Base-by-base conservation (phyloP, 768 basidiomycete species). In the Crassisporium funariophilum region DNA sequence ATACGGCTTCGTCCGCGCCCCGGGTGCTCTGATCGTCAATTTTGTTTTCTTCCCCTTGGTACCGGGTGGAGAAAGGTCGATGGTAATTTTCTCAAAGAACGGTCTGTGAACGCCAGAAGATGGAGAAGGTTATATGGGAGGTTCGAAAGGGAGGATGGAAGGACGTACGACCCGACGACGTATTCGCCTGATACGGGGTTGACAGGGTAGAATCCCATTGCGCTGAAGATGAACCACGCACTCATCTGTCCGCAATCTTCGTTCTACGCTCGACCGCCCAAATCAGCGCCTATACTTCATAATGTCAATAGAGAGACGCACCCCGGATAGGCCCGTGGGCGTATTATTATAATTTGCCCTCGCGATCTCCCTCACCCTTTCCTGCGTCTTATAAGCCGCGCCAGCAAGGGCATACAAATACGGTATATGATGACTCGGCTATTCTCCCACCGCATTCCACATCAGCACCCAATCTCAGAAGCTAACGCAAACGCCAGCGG, bases 221-320 rank as follows among this genome's bases (percentile, higher is more conserved):
- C 81, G 40, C 81, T 84, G 68, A 90, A 91, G 11, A 91, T 75
- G 55, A 84, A 91, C 90, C 90, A 92, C 0, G 89, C 86, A 56
- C 86, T 88, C 90, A 92, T 92, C 61, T 93, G 90, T 1, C 90
- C 89, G 53, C 89, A 91, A 59, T 93, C 90, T 61, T 93, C 90
- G 55, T 92, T 93, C 85, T 90, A 49, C 19, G 44, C 8, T 21
- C 13, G 23, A n/a, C 11, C 12, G 35, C 16, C 31, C 37, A 21
- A 5, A 2, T 22, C 5, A 41, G 35, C 17, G 25, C 2, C 42
- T 16, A 42, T 15, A 12, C 21, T n/a, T n/a, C n/a, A n/a, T 12
- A 24, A 27, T 11, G 29, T 35, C 10, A 7, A 10, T 12, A 9
- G n/a, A 12, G n/a, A n/a, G 11, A 65, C 77, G 16, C 58, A 88